Base-by-base conservation (phyloP, 75 land plant genomes). In the Sequoiadendron giganteum region DNA sequence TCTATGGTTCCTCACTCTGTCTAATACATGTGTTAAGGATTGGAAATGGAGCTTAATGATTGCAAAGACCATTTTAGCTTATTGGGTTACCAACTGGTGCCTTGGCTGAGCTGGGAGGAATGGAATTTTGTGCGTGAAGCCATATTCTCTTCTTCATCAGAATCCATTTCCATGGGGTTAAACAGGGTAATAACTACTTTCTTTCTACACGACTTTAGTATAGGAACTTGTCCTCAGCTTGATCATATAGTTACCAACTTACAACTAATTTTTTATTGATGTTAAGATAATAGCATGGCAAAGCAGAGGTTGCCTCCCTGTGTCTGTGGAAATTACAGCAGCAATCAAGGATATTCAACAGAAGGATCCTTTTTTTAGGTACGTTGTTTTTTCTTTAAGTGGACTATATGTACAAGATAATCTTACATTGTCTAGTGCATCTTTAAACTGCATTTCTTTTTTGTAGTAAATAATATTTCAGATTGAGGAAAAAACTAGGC, bases 31-130 rank as follows among this genome's bases (percentile, higher is more conserved):
- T 14, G 1, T 80, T 43, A 25, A 80, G 28, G 83, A 79, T 25
- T 42, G 49, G 47, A 40, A 40, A 43, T 80, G 83, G 83, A 28
- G 83, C 83, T 42, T 80, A 19, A 43, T 42, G 83, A 28, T 9
- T 40, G 83, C 40, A 7, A 80, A 43, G 83, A 80, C 47, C 83
- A 80, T 47, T 80, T 80, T 21, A 42, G 48, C 79, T 85, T 38
- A 13, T 80, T 85, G 56, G 89, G 87, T 4, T 87, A 87, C 92
- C 94, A 92, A 86, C 87, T 92, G 75, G 99, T 97, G 18, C 98
- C 99, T 15, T 97, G 99, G 99, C 84, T 89, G 86, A 94, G 92
- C 89, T 97, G 99, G 99, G 90, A 94, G 40, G 95, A 95, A 49
- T 97, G 99, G 99, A 88, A 92, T 80, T 90, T 87, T 85, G 96